Evolutionary conservation across 2,329 filamentous ascomycete species (phyloP).

Genomic region (Blumeria hordei): DNA sequence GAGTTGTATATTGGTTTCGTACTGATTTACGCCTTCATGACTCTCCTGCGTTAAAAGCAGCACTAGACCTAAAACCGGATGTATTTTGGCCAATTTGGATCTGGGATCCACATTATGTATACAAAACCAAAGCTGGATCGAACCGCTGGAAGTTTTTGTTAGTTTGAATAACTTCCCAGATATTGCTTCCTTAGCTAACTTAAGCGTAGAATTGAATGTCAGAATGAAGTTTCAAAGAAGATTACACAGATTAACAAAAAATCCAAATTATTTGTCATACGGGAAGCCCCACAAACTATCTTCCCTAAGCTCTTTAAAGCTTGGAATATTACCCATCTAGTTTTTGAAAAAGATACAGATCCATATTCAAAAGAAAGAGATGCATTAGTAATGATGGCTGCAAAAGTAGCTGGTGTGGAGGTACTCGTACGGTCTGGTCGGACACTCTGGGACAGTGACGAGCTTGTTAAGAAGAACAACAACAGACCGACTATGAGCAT

Average conservation of each 20-base stretch:
- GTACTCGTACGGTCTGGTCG: slow-evolving; percentile 40
- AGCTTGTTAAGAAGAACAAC: slow-evolving; percentile 37
- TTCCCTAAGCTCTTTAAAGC: slow-evolving; percentile 48
- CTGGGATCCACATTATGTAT: slow-evolving; percentile 64
- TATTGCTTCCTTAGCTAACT: background rate
- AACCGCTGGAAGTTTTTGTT: slow-evolving; percentile 55
- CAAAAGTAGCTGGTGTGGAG: slow-evolving; percentile 38
- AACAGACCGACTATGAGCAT: slow-evolving; percentile 57
- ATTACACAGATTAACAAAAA: slow-evolving; percentile 45
- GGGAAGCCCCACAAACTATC: slow-evolving; percentile 47
- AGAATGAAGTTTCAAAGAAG: slow-evolving; percentile 40
- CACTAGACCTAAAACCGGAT: slow-evolving; percentile 42
- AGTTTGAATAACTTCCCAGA: slow-evolving; percentile 1
- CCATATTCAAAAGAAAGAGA: slow-evolving; percentile 44
- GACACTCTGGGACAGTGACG: slow-evolving; percentile 51
- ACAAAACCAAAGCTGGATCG: slow-evolving; percentile 40
- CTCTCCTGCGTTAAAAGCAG: slow-evolving; percentile 47
- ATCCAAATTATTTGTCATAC: slow-evolving; percentile 46
- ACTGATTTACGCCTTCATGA: slow-evolving; percentile 59
- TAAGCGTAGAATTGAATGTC: slow-evolving; percentile 37
- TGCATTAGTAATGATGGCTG: slow-evolving; percentile 29
- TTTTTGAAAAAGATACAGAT: slow-evolving; percentile 62
- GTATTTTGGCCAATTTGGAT: slow-evolving; percentile 55
- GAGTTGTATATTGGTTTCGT: slow-evolving; percentile 56
- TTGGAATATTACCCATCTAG: slow-evolving; percentile 52